phyloP scores from a whole-genome alignment of 2,329 filamentous ascomycete species.

The Fusarium duplospermum region DNA sequence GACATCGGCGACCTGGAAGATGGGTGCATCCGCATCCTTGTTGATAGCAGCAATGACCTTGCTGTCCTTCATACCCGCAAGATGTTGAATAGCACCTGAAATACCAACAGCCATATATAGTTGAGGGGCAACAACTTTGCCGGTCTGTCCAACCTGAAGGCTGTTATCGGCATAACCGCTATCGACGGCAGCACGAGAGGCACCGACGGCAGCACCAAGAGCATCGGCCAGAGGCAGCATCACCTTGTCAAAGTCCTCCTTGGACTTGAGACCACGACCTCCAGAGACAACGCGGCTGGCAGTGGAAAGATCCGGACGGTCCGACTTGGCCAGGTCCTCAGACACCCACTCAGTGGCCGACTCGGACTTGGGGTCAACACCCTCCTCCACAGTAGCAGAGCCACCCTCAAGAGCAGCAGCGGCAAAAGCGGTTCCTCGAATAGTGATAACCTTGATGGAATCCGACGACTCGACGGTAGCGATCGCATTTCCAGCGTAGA shows the following conservation, averaged over 20 bases:
- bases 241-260: conserved; percentile 94
- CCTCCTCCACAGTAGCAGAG: conserved; percentile 81
- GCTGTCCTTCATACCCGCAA: conserved; percentile 99
- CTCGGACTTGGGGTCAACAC: conserved; percentile 83
- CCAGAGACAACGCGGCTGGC: conserved; percentile 91
- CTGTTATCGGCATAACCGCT: conserved; percentile 99
- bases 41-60: conserved; percentile 99
- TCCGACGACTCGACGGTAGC: conserved; percentile 94
- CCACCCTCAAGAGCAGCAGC: conserved; percentile 77
- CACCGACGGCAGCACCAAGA: conserved; percentile 94
- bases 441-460: conserved; percentile 86
- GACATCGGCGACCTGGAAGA: conserved; percentile 98
- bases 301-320: conserved; percentile 93
- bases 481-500: conserved; percentile 98
- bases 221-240: conserved; percentile 94
- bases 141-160: conserved; percentile 96
- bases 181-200: conserved; percentile 94
- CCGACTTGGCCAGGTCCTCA: conserved; percentile 91
- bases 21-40: conserved; percentile 96
- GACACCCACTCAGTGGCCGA: conserved; percentile 88
- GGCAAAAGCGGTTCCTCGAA: conserved; percentile 92
- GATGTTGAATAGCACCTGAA: conserved; percentile 95
- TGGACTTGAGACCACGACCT: conserved; percentile 94
- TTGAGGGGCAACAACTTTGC: conserved; percentile 97
- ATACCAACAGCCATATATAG: conserved; percentile 96